phyloP scores from a whole-genome alignment of 495 filamentous ascomycete genomes.

The Tuber brumale region DNA sequence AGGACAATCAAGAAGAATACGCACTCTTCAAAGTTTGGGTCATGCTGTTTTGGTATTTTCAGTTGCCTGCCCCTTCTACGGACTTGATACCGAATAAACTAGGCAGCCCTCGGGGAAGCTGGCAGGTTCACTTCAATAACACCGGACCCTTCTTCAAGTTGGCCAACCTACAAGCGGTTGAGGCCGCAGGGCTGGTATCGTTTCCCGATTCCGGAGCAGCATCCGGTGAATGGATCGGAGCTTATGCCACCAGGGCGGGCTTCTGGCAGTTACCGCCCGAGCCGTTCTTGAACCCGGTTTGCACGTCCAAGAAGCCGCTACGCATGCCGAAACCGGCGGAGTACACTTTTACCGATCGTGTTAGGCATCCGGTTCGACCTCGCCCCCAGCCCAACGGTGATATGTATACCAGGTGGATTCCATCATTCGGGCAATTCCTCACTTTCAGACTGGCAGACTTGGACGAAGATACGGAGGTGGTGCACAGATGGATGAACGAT shows the following conservation, averaged over 20 bases:
- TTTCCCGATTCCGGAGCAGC: conserved; percentile 17
- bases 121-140: conserved; percentile 70
- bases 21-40: conserved; percentile 58
- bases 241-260: conserved; percentile 50
- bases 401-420: conserved; percentile 83
- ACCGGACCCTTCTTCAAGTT: conserved; percentile 24
- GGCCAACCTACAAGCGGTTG: conserved; percentile 21
- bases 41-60: conserved; percentile 95
- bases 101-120: conserved; percentile 76
- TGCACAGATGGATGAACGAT: conserved; percentile 86
- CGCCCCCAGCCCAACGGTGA: conserved; percentile 83
- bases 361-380: conserved; percentile 80
- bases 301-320: background rate
- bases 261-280: conserved; percentile 92
- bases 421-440: conserved; percentile 73
- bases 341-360: conserved; percentile 63
- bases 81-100: conserved; percentile 10
- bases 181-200: conserved; percentile 26
- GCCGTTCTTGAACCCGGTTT: conserved; percentile 55
- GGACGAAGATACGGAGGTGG: conserved; percentile 58
- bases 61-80: conserved; percentile 57
- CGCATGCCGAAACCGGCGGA: conserved; percentile 27
- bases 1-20: conserved; percentile 16
- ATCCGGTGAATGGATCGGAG: conserved; percentile 9
- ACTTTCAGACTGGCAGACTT: conserved; percentile 66